These are phyloP conservation scores for Apium graveolens DNA, from an alignment of 129 eudicot genomes.

Conservation along the genomic window DNA sequence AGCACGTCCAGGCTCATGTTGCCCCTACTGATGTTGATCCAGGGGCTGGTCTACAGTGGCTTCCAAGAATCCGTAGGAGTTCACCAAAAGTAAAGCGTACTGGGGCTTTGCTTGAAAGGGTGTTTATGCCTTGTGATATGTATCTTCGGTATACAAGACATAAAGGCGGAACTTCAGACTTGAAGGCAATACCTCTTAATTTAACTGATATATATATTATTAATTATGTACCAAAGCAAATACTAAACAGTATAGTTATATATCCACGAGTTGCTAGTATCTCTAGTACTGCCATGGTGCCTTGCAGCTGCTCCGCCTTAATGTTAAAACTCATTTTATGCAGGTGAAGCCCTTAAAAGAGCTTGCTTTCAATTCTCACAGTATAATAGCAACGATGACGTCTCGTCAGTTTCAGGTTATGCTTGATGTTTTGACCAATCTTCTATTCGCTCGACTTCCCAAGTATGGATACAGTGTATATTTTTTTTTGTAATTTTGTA, in stretches of 20 bases:
- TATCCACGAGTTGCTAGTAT: neutral
- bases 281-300: conserved; percentile 1
- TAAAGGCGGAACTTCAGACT: conserved; percentile 87
- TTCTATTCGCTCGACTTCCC: conserved; percentile 94
- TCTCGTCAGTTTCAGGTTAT: conserved; percentile 97
- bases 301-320: neutral
- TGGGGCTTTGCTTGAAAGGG: conserved; percentile 97
- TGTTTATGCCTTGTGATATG: conserved; percentile 98
- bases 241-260: neutral
- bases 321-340: conserved; percentile 22
- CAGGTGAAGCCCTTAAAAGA: conserved; percentile 98
- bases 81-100: conserved; percentile 97
- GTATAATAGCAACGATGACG: conserved; percentile 93
- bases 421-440: conserved; percentile 96
- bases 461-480: conserved; percentile 56
- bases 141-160: conserved; percentile 90
- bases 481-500: neutral
- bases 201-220: neutral
- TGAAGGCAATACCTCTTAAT: conserved; percentile 45
- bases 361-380: conserved; percentile 85
- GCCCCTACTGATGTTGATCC: conserved; percentile 99
- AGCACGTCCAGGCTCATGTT: conserved; percentile 98
- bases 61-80: conserved; percentile 85
- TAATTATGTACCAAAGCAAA: neutral
- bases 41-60: conserved; percentile 99